Evolutionary conservation across 371 early-diverging fungal species (phyloP).

Genomic region (Mucor saturninus): DNA sequence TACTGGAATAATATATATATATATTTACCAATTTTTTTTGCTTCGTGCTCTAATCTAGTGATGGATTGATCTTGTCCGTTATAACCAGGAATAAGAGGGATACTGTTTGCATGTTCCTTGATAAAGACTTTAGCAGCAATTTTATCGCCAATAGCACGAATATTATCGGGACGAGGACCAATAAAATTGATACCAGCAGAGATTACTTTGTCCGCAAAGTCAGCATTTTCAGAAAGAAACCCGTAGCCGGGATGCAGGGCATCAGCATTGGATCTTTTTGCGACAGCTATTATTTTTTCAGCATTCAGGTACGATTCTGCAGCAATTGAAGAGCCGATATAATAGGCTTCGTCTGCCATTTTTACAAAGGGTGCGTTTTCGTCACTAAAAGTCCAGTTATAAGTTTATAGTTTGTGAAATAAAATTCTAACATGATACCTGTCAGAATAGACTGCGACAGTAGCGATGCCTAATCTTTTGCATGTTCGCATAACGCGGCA

Average conservation of each 20-base stretch:
- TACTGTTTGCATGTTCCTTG: conserved; percentile 64
- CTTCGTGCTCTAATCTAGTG: conserved; percentile 56
- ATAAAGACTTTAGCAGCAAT: conserved; percentile 77
- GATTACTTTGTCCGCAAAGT: conserved; percentile 74
- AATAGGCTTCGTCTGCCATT: conserved; percentile 82
- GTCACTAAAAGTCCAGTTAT: conserved; percentile 65
- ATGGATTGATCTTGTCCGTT: conserved; percentile 78
- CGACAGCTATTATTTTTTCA: conserved; percentile 66
- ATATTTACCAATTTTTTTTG: conserved; percentile 53
- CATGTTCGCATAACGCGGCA: conserved; percentile 91
- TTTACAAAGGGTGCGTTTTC: conserved; percentile 80
- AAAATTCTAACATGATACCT: conserved; percentile 44
- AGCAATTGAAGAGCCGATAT: conserved; percentile 75
- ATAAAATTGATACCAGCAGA: conserved; percentile 76
- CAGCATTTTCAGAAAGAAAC: conserved; percentile 82
- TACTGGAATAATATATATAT: neutral
- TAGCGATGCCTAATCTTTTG: conserved; percentile 81
- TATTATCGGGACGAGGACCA: conserved; percentile 78
- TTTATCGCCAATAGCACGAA: conserved; percentile 96
- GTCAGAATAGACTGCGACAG: conserved; percentile 94
- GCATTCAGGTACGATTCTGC: conserved; percentile 73
- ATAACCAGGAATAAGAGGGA: conserved; percentile 91
- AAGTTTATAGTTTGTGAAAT: neutral
- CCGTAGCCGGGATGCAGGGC: conserved; percentile 93
- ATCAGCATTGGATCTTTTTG: conserved; percentile 69